These are phyloP conservation scores for Xerocomus amazonicus DNA, from an alignment of 1,284 basidiomycete genomes.

Conservation along the genomic window DNA sequence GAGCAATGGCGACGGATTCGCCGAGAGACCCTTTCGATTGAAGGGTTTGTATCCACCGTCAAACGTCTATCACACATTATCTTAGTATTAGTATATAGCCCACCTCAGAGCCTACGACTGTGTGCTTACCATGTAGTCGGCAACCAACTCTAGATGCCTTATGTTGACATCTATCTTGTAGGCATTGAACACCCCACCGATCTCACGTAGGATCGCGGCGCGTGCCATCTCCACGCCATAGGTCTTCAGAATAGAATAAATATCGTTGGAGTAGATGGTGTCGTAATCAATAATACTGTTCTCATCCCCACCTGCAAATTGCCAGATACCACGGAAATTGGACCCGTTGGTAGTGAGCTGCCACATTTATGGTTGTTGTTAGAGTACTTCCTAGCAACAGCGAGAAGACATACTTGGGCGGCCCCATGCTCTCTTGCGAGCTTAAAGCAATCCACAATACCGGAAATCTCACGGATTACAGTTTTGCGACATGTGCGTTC, in stretches of 20 bases:
- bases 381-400: constrained; percentile 2
- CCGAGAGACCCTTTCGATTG: constrained; percentile 92
- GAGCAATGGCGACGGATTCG: constrained; percentile 88
- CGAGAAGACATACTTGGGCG: constrained; percentile 46
- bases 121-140: constrained; percentile 91
- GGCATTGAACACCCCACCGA: constrained; percentile 90
- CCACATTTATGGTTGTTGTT: constrained; percentile 2
- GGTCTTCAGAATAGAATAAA: constrained; percentile 86
- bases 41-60: constrained; percentile 98
- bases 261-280: constrained; percentile 91
- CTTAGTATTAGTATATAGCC: constrained; percentile 1
- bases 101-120: not conserved
- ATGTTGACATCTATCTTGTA: constrained; percentile 97
- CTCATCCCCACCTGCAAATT: constrained; percentile 64
- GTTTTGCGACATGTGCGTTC: constrained; percentile 82
- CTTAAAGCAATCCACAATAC: constrained; percentile 82
- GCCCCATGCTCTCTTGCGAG: constrained; percentile 45
- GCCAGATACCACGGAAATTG: constrained; percentile 91
- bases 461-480: constrained; percentile 84
- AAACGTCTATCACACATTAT: constrained; percentile 67
- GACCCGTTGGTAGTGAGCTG: constrained; percentile 86
- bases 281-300: constrained; percentile 78
- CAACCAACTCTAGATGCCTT: constrained; percentile 94
- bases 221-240: constrained; percentile 99
- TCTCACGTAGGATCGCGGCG: constrained; percentile 86